Percentiles rank a stretch among this genome's conserved stretches.
These are phyloP conservation scores for Fusarium sp. DNA, from an alignment of 2,329 filamentous ascomycete genomes.

Conservation along the genomic window DNA sequence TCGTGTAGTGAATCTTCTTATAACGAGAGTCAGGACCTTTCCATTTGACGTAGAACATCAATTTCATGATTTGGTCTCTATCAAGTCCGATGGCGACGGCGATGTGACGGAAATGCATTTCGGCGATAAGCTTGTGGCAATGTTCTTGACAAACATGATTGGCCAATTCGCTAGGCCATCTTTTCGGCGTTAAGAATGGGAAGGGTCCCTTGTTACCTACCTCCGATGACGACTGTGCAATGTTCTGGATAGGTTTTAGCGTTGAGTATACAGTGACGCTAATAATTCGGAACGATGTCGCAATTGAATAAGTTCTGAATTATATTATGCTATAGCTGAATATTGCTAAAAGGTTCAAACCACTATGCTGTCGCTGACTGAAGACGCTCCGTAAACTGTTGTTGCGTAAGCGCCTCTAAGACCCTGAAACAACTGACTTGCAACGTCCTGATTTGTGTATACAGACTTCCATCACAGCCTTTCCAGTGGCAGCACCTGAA, in stretches of 20 bases:
- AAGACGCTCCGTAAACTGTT: not conserved
- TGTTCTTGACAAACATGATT: not conserved
- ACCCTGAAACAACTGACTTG: not conserved
- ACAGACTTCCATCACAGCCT: conserved; percentile 9
- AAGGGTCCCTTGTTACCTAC: not conserved
- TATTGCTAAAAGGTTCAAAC: no score
- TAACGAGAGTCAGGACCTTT: fast-evolving
- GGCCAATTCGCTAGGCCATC: not conserved
- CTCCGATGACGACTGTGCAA: no score
- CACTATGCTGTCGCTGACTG: no score
- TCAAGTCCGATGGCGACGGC: not conserved
- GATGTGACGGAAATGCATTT: conserved; percentile 17
- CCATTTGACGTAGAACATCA: not conserved
- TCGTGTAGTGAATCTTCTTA: not conserved
- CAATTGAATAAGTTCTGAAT: no score
- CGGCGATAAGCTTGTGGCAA: conserved; percentile 16
- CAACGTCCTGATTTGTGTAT: not conserved
- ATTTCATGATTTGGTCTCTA: not conserved
- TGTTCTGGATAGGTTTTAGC: no score
- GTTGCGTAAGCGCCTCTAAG: not conserved
- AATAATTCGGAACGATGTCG: no score
- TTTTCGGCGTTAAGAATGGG: conserved; percentile 19
- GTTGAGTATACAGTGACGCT: no score
- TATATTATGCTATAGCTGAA: no score
- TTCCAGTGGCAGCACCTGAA: conserved; percentile 20